Conservation (phyloP, 495 filamentous ascomycete species). For the Hamigera avellanea region DNA sequence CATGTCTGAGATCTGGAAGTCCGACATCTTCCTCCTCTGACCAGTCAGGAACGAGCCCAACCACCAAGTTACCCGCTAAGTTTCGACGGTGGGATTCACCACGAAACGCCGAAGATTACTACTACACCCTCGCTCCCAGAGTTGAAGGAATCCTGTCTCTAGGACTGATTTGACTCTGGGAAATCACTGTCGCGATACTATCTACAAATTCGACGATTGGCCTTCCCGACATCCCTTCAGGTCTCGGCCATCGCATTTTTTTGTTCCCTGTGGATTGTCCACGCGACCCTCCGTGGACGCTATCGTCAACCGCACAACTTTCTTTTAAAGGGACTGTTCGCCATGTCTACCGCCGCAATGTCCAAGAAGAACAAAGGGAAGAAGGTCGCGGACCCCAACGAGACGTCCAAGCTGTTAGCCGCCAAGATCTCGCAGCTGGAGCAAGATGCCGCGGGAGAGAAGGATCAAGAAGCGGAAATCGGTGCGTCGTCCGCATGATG, state of each 20-base stretch:
- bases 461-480: conserved; percentile 92
- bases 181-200: conserved; percentile 5
- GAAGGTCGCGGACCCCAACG: conserved; percentile 65
- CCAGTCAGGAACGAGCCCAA: neutral
- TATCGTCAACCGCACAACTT: conserved; percentile 2
- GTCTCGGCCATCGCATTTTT: conserved; percentile 14
- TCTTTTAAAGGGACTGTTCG: neutral
- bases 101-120: neutral
- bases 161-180: neutral
- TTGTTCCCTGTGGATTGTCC: conserved; percentile 8
- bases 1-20: neutral
- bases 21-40: neutral
- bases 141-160: neutral
- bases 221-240: conserved; percentile 1
- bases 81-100: neutral
- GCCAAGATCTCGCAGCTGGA: conserved; percentile 94
- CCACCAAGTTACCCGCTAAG: neutral
- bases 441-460: conserved; percentile 81
- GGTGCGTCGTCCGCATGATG: conserved; percentile 50
- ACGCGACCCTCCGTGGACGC: conserved; percentile 11
- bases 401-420: conserved; percentile 80
- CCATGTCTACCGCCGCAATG: conserved; percentile 33
- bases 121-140: neutral
- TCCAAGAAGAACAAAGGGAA: conserved; percentile 62
- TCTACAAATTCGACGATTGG: conserved; percentile 6